A percentile compares a stretch with the other conserved stretches of the same genome.
phyloP scores from a whole-genome alignment of 1,139 yeast genomes.

The Pichiaceae sp. region DNA sequence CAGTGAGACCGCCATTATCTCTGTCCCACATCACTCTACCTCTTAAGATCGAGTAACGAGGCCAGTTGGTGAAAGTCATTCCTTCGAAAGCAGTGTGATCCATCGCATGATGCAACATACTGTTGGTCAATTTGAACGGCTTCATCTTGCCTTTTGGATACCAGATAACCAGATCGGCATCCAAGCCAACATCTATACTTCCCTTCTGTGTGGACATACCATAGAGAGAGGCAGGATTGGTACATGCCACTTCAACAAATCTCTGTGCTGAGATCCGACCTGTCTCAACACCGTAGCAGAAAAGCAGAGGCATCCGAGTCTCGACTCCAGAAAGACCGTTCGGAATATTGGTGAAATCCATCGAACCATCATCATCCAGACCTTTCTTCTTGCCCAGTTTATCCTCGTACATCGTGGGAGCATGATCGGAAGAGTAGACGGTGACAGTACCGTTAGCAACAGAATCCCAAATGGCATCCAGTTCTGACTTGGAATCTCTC shows the following conservation, averaged over 20 bases:
- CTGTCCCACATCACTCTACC: conserved; percentile 31
- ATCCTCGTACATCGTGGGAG: conserved; percentile 34
- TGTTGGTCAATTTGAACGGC: conserved; percentile 25
- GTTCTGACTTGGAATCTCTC: conserved; percentile 28
- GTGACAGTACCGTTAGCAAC: conserved; percentile 39
- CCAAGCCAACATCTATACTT: conserved; percentile 57
- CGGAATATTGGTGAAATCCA: conserved; percentile 33
- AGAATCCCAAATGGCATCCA: conserved; percentile 36
- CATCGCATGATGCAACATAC: conserved; percentile 32
- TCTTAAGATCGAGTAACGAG: conserved; percentile 33
- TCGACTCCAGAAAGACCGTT: conserved; percentile 37
- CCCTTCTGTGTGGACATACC: conserved; percentile 71
- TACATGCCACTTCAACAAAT: conserved; percentile 43
- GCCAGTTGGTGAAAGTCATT: conserved; percentile 35
- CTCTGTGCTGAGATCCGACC: conserved; percentile 29
- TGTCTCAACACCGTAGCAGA: conserved; percentile 31
- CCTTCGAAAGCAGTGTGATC: conserved; percentile 42
- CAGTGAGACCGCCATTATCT: conserved; percentile 21
- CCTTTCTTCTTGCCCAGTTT: conserved; percentile 31
- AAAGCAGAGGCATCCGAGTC: conserved; percentile 32
- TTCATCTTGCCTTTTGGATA: conserved; percentile 44
- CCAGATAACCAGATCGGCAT: conserved; percentile 77
- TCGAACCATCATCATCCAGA: conserved; percentile 23
- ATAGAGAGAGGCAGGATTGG: conserved; percentile 73
- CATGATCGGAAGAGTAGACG: conserved; percentile 38